Conservation (phyloP, 345 rosid genomes). For the Nasturtium officinale region DNA sequence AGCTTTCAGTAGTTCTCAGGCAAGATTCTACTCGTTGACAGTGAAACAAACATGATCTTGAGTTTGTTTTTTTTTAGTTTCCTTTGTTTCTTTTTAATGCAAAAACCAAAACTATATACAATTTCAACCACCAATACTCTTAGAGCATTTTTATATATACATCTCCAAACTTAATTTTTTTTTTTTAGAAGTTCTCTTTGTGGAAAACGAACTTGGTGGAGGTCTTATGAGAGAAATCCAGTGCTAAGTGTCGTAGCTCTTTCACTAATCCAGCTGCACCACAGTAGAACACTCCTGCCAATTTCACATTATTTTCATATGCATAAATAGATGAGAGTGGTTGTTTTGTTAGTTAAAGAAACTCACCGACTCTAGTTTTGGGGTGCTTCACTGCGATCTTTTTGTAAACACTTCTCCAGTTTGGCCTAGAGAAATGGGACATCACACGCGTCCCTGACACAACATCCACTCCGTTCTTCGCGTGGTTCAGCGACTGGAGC, state of each 20-base stretch:
- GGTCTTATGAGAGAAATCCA: conserved; percentile 68
- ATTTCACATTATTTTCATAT: conserved; percentile 7
- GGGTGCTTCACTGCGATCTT: conserved; percentile 60
- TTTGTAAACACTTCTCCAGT: conserved; percentile 77
- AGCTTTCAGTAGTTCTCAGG: conserved; percentile 19
- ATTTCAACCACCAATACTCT: conserved; percentile 16
- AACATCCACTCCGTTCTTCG: conserved; percentile 71
- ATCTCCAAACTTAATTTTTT: conserved; percentile 20
- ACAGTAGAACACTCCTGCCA: conserved; percentile 69
- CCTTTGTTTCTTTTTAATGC: not conserved
- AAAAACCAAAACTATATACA: conserved; percentile 7
- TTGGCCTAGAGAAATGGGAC: conserved; percentile 79
- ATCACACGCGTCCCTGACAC: conserved; percentile 85
- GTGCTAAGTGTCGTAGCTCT: conserved; percentile 57
- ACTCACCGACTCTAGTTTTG: conserved; percentile 65
- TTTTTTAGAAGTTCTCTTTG: conserved; percentile 61
- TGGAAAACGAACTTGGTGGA: conserved; percentile 68
- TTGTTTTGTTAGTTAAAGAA: not conserved
- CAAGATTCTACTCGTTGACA: conserved; percentile 12
- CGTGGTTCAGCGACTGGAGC: conserved; percentile 77
- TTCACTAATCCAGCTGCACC: conserved; percentile 61
- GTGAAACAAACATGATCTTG: conserved; percentile 1
- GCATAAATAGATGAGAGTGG: not conserved
- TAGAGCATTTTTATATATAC: conserved; percentile 2
- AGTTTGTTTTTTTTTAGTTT: not conserved